Conservation (phyloP, 1,284 basidiomycete genomes). For the Cryptococcus neoformans region DNA sequence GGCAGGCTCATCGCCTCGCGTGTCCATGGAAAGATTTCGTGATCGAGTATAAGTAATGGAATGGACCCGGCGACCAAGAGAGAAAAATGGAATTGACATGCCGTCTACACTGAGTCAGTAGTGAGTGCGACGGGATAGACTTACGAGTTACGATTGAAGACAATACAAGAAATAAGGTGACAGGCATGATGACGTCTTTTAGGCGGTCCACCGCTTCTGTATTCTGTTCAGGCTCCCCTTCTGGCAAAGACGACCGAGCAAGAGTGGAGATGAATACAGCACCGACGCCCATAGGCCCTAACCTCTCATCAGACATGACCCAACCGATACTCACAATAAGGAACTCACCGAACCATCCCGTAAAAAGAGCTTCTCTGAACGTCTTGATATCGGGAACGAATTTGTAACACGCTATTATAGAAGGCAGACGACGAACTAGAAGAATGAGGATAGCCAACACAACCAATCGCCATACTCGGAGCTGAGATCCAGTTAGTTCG, state of each 20-base stretch:
- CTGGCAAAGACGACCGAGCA: conserved; percentile 66
- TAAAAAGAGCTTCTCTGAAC: conserved; percentile 72
- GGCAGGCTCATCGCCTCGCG: conserved; percentile 55
- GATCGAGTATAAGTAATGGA: conserved; percentile 85
- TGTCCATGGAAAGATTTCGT: conserved; percentile 59
- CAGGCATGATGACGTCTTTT: conserved; percentile 74
- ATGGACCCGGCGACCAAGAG: conserved; percentile 81
- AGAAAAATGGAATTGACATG: conserved; percentile 88
- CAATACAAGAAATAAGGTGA: conserved; percentile 87
- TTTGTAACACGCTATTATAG: conserved; percentile 74
- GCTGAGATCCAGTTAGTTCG: conserved; percentile 17
- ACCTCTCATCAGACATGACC: not conserved
- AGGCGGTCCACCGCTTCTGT: conserved; percentile 64
- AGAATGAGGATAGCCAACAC: conserved; percentile 76
- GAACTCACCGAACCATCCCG: conserved; percentile 74
- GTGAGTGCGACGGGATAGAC: conserved; percentile 26
- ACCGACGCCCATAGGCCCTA: conserved; percentile 70
- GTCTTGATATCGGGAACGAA: conserved; percentile 95
- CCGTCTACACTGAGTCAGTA: conserved; percentile 58
- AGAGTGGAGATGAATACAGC: conserved; percentile 91
- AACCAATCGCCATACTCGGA: conserved; percentile 77
- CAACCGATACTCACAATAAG: not conserved
- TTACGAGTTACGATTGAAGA: conserved; percentile 76
- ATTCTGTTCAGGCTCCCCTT: conserved; percentile 51
- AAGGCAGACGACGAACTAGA: conserved; percentile 74